Base-by-base conservation (phyloP, 2,329 filamentous ascomycete genomes). In the Penicillium vulpinum region DNA sequence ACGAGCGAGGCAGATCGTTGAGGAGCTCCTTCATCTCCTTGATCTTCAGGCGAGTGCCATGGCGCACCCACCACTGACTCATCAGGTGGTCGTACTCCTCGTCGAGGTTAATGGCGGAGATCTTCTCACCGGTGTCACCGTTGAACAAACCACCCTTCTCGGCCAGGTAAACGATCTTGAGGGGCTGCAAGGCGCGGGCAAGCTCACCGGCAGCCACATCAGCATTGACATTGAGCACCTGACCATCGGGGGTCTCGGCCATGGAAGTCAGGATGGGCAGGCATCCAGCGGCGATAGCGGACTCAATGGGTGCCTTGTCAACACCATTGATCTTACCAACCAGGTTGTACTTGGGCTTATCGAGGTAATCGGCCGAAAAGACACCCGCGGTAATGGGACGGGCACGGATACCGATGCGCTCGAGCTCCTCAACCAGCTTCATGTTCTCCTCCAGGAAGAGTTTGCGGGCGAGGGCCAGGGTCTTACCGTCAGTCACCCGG, bases 111-210 rank as follows among this genome's bases (percentile, higher is more conserved):
- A 97, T 97, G 58, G 89, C 90, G 6, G 93, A 96, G 70, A 97
- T 97, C 80, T 96, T 96, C 80, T 93, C 88, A 57, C 89, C 89
- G n/a, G 88, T 90, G 62, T 96, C 90, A 58, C 92, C 92, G 72
- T 97, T 91, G 78, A 96, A 96, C 33, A 99, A 80, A 8, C 93
- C 94, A 48, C 94, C 94, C 83, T 97, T 97, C 80, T 99, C 94
- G 5, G 92, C 95, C n/a, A 97, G 83, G 74, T 97, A 99, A 58
- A 99, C 92, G 60, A 97, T 93, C 85, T 99, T 99, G 69, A 97
- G 80, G 26, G 94, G 94, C 77, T 97, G 88, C 52, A 99, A 81
- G 55, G 90, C 86, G 58, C 91, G 88, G 24, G 94, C 93, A 59
- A 99, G 82, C 78, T 97, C 93, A 63, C 92, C 92, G 29, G 94